Base-by-base conservation (phyloP, 1,284 basidiomycete genomes). In the Moniliella sp. region DNA sequence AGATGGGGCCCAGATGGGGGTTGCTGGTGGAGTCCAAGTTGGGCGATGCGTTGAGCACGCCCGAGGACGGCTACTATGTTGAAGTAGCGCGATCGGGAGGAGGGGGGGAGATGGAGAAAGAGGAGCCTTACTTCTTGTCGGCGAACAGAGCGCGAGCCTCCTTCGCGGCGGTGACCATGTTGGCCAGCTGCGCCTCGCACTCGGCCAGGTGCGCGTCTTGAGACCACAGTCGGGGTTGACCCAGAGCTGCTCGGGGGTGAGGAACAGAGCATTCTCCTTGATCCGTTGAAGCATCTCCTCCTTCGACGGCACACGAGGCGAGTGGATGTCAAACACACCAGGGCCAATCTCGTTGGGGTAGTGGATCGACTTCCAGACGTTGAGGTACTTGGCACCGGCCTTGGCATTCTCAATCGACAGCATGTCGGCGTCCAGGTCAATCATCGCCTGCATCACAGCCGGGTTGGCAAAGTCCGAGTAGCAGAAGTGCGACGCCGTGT, bases 331-430 rank as follows among this genome's bases (percentile, higher is more conserved):
- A 63, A 88, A 61, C 28, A 62, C 43, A 74, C 86, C 88, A 88
- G 30, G 91, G 88, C 45, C 91, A 91, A n/a, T n/a, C n/a, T 83
- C 74, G 71, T 91, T 93, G 40, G 82, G 80, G 72, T 97, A 97
- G 35, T 81, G 78, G 65, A 81, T 80, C 46, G 78, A 69, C 70
- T 81, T 76, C 78, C 97, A 99, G 55, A 83, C 83, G 46, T 76
- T 73, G 57, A 99, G 70, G 43, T 97, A 73, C 71, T 97, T 94
- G n/a, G 52, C 53, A 37, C 48, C 51, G 18, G 47, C 45, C 51
- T 59, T 61, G 39, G 46, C 48, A 39, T 86, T 84, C 67, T 94
- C 91, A 61, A 99, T 93, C 34, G 84, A 93, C 69, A 99, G 94
- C 65, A 94, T 84, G 65, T 99, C 91, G 51, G 88, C 86, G 61